These are phyloP conservation scores for Naumovozyma dairenensis DNA, from an alignment of 805 yeast species.

Conservation along the genomic window DNA sequence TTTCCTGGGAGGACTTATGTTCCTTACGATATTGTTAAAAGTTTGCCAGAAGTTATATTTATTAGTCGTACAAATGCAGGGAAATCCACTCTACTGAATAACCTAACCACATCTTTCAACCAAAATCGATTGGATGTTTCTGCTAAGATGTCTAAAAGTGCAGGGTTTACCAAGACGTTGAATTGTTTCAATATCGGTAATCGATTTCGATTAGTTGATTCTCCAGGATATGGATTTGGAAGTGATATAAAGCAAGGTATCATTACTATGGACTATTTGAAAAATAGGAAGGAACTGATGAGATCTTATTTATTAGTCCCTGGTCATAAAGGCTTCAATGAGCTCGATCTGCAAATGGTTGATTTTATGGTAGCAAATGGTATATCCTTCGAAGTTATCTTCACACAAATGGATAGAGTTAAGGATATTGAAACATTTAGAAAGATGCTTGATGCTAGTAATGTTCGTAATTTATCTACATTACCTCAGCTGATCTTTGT, in stretches of 20 bases:
- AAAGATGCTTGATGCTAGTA: slow-evolving; percentile 31
- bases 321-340: slow-evolving; percentile 48
- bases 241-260: slow-evolving; percentile 63
- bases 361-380: slow-evolving; percentile 44
- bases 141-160: slow-evolving; percentile 47
- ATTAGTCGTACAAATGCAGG: slow-evolving; percentile 84
- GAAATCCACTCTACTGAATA: slow-evolving; percentile 67
- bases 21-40: slow-evolving; percentile 25
- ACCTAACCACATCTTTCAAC: slow-evolving; percentile 37
- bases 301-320: slow-evolving; percentile 56
- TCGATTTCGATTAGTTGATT: slow-evolving; percentile 59
- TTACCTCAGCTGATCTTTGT: slow-evolving; percentile 39
- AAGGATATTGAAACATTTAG: slow-evolving; percentile 31
- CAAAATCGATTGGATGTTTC: slow-evolving; percentile 26
- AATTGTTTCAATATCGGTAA: slow-evolving; percentile 64
- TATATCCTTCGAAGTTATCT: slow-evolving; percentile 59
- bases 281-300: slow-evolving; percentile 41
- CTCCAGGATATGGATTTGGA: slow-evolving; percentile 83
- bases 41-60: slow-evolving; percentile 64
- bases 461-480: slow-evolving; percentile 34
- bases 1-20: slow-evolving; percentile 19
- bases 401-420: slow-evolving; percentile 67
- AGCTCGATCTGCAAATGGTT: slow-evolving; percentile 46
- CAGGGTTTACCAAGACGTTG: slow-evolving; percentile 52
- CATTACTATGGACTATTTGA: slow-evolving; percentile 53